Evolutionary conservation across 225 moss, liverwort and hornwort genomes (phyloP).

Genomic region (Marchantia polymorpha): DNA sequence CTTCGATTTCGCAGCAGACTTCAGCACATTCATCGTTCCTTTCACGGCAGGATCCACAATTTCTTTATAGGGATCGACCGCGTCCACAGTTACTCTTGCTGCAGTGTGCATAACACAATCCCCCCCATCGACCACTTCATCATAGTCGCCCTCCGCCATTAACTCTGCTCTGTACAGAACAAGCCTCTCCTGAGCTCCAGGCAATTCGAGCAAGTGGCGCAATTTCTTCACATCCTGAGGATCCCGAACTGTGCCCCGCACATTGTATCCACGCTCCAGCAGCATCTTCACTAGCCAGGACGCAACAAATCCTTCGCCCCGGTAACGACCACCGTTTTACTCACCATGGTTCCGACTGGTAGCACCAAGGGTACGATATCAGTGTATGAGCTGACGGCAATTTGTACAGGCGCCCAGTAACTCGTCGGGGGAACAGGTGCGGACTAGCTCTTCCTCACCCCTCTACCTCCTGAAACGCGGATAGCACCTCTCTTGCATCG

Average conservation of each 20-base stretch:
- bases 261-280: slow-evolving; percentile 19
- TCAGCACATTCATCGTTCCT: not conserved
- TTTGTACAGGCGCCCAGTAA: too few relatives aligned
- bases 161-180: not conserved
- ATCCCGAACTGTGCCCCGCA: slow-evolving; percentile 20
- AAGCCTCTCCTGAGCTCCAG: too few relatives aligned
- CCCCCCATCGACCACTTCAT: not conserved
- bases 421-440: too few relatives aligned
- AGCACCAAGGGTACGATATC: too few relatives aligned
- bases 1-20: not conserved
- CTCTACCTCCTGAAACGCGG: too few relatives aligned
- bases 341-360: not conserved
- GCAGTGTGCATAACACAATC: not conserved
- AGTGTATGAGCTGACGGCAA: too few relatives aligned
- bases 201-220: too few relatives aligned
- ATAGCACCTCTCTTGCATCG: too few relatives aligned
- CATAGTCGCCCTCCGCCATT: not conserved
- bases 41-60: not conserved
- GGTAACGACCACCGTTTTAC: slow-evolving; percentile 22
- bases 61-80: not conserved
- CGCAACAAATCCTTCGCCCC: slow-evolving; percentile 13
- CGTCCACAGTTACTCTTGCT: not conserved
- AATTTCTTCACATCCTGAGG: not conserved
- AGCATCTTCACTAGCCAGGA: slow-evolving; percentile 16
- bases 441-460: too few relatives aligned